Conservation (phyloP, 768 basidiomycete genomes). For the Termitomyces sp. region DNA sequence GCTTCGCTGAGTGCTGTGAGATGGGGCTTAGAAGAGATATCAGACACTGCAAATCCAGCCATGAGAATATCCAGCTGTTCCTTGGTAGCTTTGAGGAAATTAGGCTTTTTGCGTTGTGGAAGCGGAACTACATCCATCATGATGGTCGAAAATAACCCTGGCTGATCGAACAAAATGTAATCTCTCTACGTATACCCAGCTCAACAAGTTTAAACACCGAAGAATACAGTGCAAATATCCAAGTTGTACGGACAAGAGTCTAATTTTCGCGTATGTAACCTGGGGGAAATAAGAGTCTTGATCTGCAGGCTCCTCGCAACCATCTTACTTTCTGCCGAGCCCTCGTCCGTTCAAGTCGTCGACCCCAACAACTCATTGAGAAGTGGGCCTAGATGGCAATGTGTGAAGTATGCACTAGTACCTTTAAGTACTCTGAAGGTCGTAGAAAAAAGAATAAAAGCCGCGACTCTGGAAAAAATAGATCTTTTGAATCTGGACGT, state of each 20-base stretch:
- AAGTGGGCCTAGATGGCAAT: neutral
- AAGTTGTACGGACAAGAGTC: too few relatives aligned
- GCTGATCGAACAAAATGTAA: neutral
- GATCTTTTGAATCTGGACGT: neutral
- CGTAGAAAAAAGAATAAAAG: neutral
- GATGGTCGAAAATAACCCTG: neutral
- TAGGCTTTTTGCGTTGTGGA: conserved; percentile 11
- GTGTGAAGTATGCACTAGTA: neutral
- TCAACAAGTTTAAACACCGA: neutral
- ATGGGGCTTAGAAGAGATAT: conserved; percentile 16
- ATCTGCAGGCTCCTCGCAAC: neutral
- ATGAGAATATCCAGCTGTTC: conserved; percentile 23
- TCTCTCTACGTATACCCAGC: neutral
- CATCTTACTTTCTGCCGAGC: neutral
- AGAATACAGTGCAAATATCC: neutral
- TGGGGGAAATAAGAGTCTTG: neutral
- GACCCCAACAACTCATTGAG: neutral
- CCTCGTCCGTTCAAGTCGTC: neutral
- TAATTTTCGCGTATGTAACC: neutral
- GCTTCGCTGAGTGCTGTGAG: conserved; percentile 21
- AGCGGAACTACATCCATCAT: conserved; percentile 13
- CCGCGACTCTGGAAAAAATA: neutral
- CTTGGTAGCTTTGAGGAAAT: conserved; percentile 19
- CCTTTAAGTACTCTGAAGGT: neutral
- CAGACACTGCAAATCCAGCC: conserved; percentile 19